These are phyloP conservation scores for Hibiscus syriacus DNA, from an alignment of 345 rosid species.

Conservation along the genomic window DNA sequence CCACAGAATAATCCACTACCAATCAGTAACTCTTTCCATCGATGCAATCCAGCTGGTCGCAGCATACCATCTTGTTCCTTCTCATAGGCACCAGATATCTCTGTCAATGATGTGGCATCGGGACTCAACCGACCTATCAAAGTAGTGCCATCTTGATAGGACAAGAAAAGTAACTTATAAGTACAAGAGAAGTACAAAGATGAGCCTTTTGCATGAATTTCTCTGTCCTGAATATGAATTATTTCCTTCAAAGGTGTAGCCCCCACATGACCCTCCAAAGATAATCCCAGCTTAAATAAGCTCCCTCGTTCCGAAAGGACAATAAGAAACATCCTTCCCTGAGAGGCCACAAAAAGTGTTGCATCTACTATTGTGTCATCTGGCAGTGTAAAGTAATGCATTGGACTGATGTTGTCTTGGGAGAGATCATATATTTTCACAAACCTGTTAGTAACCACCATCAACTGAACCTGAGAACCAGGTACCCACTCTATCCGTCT, in stretches of 20 bases:
- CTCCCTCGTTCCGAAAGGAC: constrained; percentile 82
- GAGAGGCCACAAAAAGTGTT: constrained; percentile 70
- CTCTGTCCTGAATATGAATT: constrained; percentile 52
- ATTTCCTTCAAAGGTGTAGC: constrained; percentile 80
- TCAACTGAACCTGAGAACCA: constrained; percentile 88
- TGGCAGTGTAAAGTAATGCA: constrained; percentile 81
- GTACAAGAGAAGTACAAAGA: constrained; percentile 78
- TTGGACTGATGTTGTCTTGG: constrained; percentile 91
- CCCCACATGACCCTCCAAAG: constrained; percentile 69
- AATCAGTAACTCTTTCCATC: constrained; percentile 77
- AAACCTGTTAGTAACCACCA: constrained; percentile 84
- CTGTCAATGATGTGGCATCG: constrained; percentile 56
- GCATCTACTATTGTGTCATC: constrained; percentile 87
- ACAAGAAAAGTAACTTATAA: constrained; percentile 66
- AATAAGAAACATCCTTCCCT: constrained; percentile 70
- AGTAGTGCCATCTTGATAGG: constrained; percentile 85
- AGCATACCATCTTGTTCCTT: constrained; percentile 68
- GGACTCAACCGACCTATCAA: constrained; percentile 67
- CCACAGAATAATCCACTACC: constrained; percentile 78
- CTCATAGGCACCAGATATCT: constrained; percentile 66
- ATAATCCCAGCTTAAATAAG: constrained; percentile 70
- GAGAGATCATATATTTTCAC: constrained; percentile 94
- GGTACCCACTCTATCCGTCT: constrained; percentile 92
- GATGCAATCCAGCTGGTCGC: constrained; percentile 74
- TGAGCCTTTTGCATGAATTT: constrained; percentile 66